These are phyloP conservation scores for Phanerochaete carnosa DNA, from an alignment of 768 basidiomycete species.

Conservation along the genomic window DNA sequence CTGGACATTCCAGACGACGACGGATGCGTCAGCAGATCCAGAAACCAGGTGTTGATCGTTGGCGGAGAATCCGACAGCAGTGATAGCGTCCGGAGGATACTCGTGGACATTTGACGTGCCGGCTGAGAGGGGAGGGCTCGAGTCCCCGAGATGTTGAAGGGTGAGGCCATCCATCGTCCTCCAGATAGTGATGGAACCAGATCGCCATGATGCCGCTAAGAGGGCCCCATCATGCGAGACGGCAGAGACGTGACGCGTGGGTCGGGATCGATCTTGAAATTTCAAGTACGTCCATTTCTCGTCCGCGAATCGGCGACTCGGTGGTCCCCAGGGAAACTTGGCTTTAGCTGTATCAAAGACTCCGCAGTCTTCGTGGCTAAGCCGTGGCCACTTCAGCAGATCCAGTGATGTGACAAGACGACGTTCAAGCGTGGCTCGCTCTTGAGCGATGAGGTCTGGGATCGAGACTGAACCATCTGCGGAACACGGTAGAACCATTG, in stretches of 20 bases:
- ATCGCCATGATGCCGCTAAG: background rate
- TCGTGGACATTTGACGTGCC: too few relatives aligned
- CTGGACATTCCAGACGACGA: too few relatives aligned
- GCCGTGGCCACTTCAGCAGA: background rate
- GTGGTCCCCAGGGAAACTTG: too few relatives aligned
- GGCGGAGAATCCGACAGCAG: too few relatives aligned
- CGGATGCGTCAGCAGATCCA: too few relatives aligned
- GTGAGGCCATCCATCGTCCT: background rate
- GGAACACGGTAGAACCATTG: too few relatives aligned
- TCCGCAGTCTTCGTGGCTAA: background rate
- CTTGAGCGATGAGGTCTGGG: background rate
- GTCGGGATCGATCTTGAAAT: background rate
- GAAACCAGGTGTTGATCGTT: too few relatives aligned
- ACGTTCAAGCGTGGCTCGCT: background rate
- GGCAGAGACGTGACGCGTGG: background rate
- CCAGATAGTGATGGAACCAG: background rate
- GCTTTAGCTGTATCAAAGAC: background rate
- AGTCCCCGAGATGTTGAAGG: background rate
- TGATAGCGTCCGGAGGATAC: too few relatives aligned
- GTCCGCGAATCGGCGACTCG: background rate
- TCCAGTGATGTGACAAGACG: background rate
- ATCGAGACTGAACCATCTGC: background rate
- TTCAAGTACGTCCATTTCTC: background rate
- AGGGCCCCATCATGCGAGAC: background rate
- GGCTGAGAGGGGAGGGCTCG: too few relatives aligned